These are phyloP conservation scores for Penicillium sp. DNA, from an alignment of 2,329 filamentous ascomycete species.

Conservation along the genomic window DNA sequence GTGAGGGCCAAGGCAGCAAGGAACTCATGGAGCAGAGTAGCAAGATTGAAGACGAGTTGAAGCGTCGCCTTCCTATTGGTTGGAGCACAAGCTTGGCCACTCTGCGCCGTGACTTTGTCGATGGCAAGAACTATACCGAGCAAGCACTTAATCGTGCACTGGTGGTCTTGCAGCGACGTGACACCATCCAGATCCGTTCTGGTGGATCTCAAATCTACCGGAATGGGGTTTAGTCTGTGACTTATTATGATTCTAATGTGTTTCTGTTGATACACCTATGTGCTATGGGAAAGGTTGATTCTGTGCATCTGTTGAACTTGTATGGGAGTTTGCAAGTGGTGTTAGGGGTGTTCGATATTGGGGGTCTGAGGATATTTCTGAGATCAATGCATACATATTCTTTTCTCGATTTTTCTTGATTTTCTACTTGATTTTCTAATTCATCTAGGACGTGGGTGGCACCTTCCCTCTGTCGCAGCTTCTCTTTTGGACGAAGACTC, in stretches of 20 bases:
- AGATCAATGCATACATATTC: constrained; percentile 7
- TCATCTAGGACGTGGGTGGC: background rate
- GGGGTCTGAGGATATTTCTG: background rate
- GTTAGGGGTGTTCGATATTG: constrained; percentile 15
- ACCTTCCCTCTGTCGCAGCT: background rate
- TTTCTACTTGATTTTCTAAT: background rate
- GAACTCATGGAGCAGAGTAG: constrained; percentile 88
- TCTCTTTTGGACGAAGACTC: background rate
- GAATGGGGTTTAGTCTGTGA: constrained; percentile 38
- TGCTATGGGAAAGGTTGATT: constrained; percentile 15
- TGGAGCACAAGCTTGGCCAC: constrained; percentile 92
- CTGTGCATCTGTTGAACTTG: constrained; percentile 15
- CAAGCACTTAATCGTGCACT: constrained; percentile 79
- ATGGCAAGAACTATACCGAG: constrained; percentile 86
- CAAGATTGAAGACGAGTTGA: constrained; percentile 84
- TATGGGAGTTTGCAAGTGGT: constrained; percentile 18
- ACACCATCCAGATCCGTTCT: constrained; percentile 59
- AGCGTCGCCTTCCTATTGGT: constrained; percentile 82
- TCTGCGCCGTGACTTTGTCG: constrained; percentile 84
- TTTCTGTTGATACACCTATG: constrained; percentile 19
- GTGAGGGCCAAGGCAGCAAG: constrained; percentile 75
- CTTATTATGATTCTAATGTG: constrained; percentile 18
- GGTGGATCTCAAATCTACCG: constrained; percentile 50
- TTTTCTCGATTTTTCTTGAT: background rate
- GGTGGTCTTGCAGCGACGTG: constrained; percentile 79